Conservation (phyloP, 352 stramenopile genomes). For the Globisporangium solare region DNA sequence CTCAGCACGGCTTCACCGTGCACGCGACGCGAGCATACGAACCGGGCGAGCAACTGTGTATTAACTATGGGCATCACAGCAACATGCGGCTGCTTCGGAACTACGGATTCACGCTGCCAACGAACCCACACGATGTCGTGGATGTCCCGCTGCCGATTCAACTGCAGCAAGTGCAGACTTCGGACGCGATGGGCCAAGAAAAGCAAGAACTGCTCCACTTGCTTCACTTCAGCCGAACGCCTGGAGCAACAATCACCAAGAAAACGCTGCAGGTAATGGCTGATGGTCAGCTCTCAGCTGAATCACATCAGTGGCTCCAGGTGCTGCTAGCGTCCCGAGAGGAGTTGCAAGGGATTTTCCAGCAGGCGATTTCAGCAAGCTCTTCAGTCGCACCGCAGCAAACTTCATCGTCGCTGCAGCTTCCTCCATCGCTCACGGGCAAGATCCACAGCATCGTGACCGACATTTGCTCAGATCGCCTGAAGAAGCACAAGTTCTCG, state of each 20-base stretch:
- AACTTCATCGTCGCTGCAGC: constrained; percentile 11
- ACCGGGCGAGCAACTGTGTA: constrained; percentile 68
- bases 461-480: constrained; percentile 5
- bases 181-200: constrained; percentile 22
- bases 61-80: constrained; percentile 70
- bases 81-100: constrained; percentile 75
- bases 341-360: constrained; percentile 41
- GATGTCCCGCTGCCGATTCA: constrained; percentile 29
- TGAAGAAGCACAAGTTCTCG: constrained; percentile 18
- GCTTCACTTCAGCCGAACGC: constrained; percentile 8
- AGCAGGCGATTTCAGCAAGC: constrained; percentile 17
- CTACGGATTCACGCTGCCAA: constrained; percentile 59
- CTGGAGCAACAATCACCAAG: constrained; percentile 10
- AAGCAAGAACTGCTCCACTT: constrained; percentile 36
- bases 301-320: constrained; percentile 49
- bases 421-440: constrained; percentile 23
- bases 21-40: constrained; percentile 53
- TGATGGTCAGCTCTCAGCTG: constrained; percentile 26
- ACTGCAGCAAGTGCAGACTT: constrained; percentile 28
- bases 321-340: constrained; percentile 37
- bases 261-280: constrained; percentile 31
- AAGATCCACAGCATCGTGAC: constrained; percentile 17
- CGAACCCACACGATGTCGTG: constrained; percentile 42
- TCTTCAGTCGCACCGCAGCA: too few species aligned
- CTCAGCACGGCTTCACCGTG: constrained; percentile 53